phyloP scores from a whole-genome alignment of 257 asterid genomes.

The Nemophila menziesii region DNA sequence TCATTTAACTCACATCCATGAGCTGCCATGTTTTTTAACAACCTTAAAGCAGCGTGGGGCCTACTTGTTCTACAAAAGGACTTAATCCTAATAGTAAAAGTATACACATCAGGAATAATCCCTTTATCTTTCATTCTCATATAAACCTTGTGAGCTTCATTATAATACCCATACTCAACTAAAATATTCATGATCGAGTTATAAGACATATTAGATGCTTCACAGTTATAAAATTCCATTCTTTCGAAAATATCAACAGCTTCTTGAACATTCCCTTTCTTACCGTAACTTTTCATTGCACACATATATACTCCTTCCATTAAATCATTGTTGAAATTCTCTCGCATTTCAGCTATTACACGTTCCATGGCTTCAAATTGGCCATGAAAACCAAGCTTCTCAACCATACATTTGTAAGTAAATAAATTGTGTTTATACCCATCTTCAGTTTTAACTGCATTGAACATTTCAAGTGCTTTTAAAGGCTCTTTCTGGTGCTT shows the following conservation, averaged over 20 bases:
- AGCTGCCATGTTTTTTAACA: slow-evolving; percentile 66
- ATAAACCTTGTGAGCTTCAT: slow-evolving; percentile 82
- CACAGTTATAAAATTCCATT: slow-evolving; percentile 84
- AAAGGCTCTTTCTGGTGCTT: slow-evolving; percentile 61
- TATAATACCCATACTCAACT: slow-evolving; percentile 57
- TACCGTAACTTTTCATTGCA: slow-evolving; percentile 70
- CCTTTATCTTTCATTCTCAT: slow-evolving; percentile 73
- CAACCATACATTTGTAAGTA: slow-evolving; percentile 66
- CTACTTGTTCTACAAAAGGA: slow-evolving; percentile 71
- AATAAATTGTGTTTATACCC: slow-evolving; percentile 55
- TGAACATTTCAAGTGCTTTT: slow-evolving; percentile 82
- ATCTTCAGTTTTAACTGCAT: slow-evolving; percentile 55
- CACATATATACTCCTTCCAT: slow-evolving; percentile 68
- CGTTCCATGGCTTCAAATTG: slow-evolving; percentile 76
- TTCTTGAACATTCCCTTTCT: slow-evolving; percentile 54
- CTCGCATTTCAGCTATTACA: slow-evolving; percentile 54
- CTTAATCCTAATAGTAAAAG: slow-evolving; percentile 70
- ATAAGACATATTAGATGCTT: slow-evolving; percentile 52
- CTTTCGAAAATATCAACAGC: slow-evolving; percentile 80
- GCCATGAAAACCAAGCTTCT: slow-evolving; percentile 62
- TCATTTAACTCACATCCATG: slow-evolving; percentile 68
- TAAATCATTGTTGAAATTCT: slow-evolving; percentile 29
- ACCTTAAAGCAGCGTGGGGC: slow-evolving; percentile 79
- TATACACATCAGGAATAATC: slow-evolving; percentile 66
- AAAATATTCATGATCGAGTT: slow-evolving; percentile 75